phyloP scores from a whole-genome alignment of 75 land plant species.

The Pinus taeda region DNA sequence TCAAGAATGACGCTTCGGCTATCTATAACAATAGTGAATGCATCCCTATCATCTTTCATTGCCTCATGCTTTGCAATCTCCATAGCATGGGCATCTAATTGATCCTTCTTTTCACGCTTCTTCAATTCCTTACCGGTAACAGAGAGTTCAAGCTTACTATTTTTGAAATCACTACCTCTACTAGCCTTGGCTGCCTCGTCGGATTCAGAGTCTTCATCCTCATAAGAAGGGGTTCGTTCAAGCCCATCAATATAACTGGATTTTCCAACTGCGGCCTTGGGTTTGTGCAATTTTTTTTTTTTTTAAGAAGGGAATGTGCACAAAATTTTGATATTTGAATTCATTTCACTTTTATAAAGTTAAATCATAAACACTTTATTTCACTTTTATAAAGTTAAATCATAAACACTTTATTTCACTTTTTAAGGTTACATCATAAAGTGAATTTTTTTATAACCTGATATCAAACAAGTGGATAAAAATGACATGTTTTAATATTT shows the following conservation, averaged over 20 bases:
- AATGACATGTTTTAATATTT: no score
- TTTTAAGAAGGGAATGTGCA: no score
- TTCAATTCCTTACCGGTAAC: conserved; percentile 68
- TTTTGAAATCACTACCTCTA: conserved; percentile 1
- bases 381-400: no score
- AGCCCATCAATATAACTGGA: conserved; percentile 61
- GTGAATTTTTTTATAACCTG: no score
- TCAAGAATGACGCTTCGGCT: conserved; percentile 52
- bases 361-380: no score
- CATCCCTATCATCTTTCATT: conserved; percentile 78
- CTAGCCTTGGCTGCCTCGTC: conserved; percentile 22
- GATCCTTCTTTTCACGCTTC: conserved; percentile 89
- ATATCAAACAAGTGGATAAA: no score
- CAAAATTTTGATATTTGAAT: no score
- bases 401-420: no score
- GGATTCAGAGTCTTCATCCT: conserved; percentile 52
- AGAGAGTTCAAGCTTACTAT: not conserved
- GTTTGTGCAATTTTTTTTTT: conserved; percentile 8
- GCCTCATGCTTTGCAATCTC: conserved; percentile 75
- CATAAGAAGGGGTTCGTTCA: conserved; percentile 90
- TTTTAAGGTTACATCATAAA: no score
- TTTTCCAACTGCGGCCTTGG: conserved; percentile 34
- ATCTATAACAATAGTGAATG: conserved; percentile 87
- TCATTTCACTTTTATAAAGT: no score
- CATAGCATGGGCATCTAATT: conserved; percentile 47